Evolutionary conservation across 75 land plant genomes (phyloP), one percentile per base, ranked within the genome.

Genomic region (Sequoiadendron giganteum): DNA sequence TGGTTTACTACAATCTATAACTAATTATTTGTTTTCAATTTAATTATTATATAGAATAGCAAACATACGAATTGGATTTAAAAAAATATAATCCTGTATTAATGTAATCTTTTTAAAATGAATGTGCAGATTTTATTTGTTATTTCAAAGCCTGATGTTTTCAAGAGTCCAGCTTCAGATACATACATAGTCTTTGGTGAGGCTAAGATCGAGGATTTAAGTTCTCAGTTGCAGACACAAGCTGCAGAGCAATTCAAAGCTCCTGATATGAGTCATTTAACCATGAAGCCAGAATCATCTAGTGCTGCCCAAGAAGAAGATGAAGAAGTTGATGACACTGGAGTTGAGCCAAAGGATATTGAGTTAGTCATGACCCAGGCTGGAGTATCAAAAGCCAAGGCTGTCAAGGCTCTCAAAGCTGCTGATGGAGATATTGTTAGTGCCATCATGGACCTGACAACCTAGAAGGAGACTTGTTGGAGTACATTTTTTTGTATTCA

Each of bases 191-290:
- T 94, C 3, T 95, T 95, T 88, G 96, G 96, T 3, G 96, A 95
- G 86, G 95, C 95, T 13, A 95, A 94, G 90, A 95, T 95, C 25
- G 96, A 95, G 87, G 96, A 95, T 45, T 76, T 95, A 84, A 95
- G 95, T 85, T 94, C 96, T 11, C 96, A 95, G 85, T 89, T 95
- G 43, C 96, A 95, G 88, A 94, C 94, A 9, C 94, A 94, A 88
- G 96, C 96, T 88, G 96, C 96, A 32, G 95, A 95, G 90, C 95
- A 95, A 85, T 95, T 95, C 88, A 95, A 92, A 87, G 94, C 94
- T 75, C 95, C 96, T 30, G 90, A 94, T 86, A 76, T 90, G 48
- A 85, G 92, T 43, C 88, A 88, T 85, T 93, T 90, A 54, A 88
- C 85, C 1, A 49, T 91, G 34, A 94, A 94, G 72, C 91, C 94